Evolutionary conservation across 75 land plant genomes (phyloP).

Genomic region (Adiantum capillusveneris): DNA sequence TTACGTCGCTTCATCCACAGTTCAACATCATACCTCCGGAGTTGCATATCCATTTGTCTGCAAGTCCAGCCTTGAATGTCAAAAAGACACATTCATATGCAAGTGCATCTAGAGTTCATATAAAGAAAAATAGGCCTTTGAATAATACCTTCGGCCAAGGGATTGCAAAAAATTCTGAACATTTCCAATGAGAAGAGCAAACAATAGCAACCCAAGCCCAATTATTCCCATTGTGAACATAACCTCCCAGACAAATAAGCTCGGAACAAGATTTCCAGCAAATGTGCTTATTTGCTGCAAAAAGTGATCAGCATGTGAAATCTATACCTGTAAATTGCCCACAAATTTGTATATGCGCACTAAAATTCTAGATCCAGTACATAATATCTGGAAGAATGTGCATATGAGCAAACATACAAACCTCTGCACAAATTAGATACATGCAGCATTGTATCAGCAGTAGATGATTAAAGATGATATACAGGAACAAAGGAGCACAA

Average conservation of each 20-base stretch:
- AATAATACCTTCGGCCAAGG: conserved; percentile 28
- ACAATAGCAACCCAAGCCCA: conserved; percentile 28
- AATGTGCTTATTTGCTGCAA: conserved; percentile 36
- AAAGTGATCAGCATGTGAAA: too few relatives aligned
- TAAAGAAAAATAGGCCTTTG: not conserved
- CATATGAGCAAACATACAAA: too few relatives aligned
- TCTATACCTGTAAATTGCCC: too few relatives aligned
- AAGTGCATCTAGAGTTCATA: too few relatives aligned
- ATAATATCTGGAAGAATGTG: too few relatives aligned
- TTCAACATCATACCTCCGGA: conserved; percentile 28
- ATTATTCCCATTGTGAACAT: conserved; percentile 24
- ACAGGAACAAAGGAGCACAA: too few relatives aligned
- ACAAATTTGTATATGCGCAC: too few relatives aligned
- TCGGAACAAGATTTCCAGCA: conserved; percentile 33
- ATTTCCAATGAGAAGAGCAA: conserved; percentile 32
- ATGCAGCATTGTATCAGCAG: too few relatives aligned
- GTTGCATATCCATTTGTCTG: conserved; percentile 27
- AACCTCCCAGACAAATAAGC: conserved; percentile 27
- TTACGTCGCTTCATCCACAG: conserved; percentile 27
- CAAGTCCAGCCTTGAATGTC: too few relatives aligned
- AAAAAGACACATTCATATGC: not conserved
- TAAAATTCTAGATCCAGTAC: too few relatives aligned
- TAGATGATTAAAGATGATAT: too few relatives aligned
- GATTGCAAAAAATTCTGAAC: conserved; percentile 31
- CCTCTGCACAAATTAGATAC: too few relatives aligned